A percentile compares a stretch with the other conserved stretches of the same genome.
Evolutionary conservation across 1,284 basidiomycete species (phyloP).

Genomic region (Naganishia sp.): DNA sequence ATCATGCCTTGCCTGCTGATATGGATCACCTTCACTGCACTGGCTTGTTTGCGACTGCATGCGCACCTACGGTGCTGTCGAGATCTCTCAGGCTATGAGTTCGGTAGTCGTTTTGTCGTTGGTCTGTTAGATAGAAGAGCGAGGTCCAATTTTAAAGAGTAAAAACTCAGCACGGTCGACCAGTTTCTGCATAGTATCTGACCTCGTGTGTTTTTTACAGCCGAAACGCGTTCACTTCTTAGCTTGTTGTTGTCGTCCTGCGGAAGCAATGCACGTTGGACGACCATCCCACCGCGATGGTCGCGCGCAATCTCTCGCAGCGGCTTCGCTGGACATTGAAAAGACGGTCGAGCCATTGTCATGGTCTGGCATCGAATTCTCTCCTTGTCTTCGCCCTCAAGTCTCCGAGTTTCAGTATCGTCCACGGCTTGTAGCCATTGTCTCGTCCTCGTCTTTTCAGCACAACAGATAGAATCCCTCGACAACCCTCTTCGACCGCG

Average conservation of each 20-base stretch:
- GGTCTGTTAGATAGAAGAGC: no score
- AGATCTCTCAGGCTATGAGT: no score
- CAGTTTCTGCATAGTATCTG: no score
- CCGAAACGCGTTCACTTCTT: slow-evolving; percentile 6
- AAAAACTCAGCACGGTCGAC: no score
- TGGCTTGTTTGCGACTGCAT: no score
- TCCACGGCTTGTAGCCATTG: slow-evolving; percentile 2
- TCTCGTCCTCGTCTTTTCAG: slow-evolving; percentile 6
- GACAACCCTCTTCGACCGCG: neutral
- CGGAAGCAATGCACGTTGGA: slow-evolving; percentile 3
- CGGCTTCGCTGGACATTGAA: neutral
- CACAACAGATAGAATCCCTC: slow-evolving; percentile 25
- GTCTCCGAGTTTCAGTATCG: slow-evolving; percentile 3
- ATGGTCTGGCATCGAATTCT: neutral
- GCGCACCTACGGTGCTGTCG: no score
- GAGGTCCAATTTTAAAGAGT: no score
- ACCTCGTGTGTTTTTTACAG: no score
- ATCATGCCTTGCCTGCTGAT: no score
- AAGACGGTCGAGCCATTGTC: neutral
- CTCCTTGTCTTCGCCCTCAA: slow-evolving; percentile 8
- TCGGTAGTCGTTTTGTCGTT: no score
- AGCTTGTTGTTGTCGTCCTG: slow-evolving; percentile 1
- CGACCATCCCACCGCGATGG: neutral
- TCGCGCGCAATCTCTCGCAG: neutral
- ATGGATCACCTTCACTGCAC: no score